phyloP scores from a whole-genome alignment of 495 filamentous ascomycete genomes.

The Trypethelium eluteriae region DNA sequence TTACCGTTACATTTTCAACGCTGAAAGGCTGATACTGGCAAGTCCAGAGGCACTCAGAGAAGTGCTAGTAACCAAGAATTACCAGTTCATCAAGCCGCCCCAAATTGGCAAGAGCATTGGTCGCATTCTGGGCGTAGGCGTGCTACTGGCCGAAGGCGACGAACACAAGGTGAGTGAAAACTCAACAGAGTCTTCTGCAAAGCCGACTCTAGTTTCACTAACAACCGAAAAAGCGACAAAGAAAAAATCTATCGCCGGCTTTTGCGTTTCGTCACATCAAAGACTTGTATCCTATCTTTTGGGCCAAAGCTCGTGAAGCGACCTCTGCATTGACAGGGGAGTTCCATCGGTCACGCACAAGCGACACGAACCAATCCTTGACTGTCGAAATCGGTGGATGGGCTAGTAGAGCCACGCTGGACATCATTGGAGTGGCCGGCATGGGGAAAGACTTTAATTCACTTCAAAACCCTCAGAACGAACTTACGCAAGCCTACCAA shows the following conservation, averaged over 20 bases:
- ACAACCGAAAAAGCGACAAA: conserved; percentile 42
- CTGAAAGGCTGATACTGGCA: conserved; percentile 60
- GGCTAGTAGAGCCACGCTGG: conserved; percentile 65
- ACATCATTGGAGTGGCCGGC: conserved; percentile 78
- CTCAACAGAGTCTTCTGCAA: neutral
- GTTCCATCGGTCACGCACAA: neutral
- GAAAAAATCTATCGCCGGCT: conserved; percentile 72
- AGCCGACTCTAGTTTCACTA: neutral
- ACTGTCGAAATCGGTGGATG: conserved; percentile 60
- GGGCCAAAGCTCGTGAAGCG: conserved; percentile 52
- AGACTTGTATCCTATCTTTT: conserved; percentile 77
- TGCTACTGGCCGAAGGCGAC: conserved; percentile 78
- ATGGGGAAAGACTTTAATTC: conserved; percentile 74
- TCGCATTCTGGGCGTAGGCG: conserved; percentile 62
- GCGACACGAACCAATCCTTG: conserved; percentile 32
- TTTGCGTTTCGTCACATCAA: conserved; percentile 83
- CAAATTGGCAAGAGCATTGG: conserved; percentile 50
- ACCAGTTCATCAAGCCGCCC: conserved; percentile 70
- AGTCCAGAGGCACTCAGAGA: conserved; percentile 54
- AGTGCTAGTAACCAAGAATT: conserved; percentile 58
- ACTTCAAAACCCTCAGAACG: conserved; percentile 54
- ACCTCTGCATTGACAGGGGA: conserved; percentile 22
- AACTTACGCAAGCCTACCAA: conserved; percentile 60
- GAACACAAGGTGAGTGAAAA: conserved; percentile 54
- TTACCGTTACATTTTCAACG: conserved; percentile 61